These are phyloP conservation scores for Thelonectria olida DNA, from an alignment of 2,329 filamentous ascomycete species.

Conservation along the genomic window DNA sequence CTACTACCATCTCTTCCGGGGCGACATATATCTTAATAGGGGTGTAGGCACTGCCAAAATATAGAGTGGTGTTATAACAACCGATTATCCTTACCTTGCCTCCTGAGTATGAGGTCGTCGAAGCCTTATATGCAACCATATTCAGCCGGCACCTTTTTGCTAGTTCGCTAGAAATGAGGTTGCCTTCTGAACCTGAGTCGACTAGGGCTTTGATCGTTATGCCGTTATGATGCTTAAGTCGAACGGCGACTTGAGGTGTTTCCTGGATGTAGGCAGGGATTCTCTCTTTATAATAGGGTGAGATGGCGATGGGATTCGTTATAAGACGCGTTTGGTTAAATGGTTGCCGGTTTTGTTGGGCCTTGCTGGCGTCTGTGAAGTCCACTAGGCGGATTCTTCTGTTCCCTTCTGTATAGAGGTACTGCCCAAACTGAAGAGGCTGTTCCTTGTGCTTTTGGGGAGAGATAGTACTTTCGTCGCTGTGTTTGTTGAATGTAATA, in stretches of 20 bases:
- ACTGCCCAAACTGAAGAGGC: too few relatives aligned
- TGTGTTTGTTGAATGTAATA: too few relatives aligned
- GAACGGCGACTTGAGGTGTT: background rate
- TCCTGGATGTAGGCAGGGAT: background rate
- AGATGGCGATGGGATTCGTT: too few relatives aligned
- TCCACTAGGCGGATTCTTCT: too few relatives aligned
- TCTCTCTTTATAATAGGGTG: too few relatives aligned
- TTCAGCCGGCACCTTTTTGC: background rate
- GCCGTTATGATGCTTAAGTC: background rate
- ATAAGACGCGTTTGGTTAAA: too few relatives aligned
- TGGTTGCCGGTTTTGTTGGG: too few relatives aligned
- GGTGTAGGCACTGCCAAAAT: background rate
- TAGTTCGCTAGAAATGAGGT: background rate
- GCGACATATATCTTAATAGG: background rate
- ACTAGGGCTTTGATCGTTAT: background rate
- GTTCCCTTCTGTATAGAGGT: too few relatives aligned
- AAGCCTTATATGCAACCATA: background rate
- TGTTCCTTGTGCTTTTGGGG: too few relatives aligned
- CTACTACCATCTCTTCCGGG: background rate
- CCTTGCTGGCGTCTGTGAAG: too few relatives aligned
- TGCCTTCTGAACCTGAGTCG: background rate
- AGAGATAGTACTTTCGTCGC: too few relatives aligned
- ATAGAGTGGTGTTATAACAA: background rate
- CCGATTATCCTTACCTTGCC: background rate
- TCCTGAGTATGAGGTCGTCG: background rate